Evolutionary conservation across 2,329 filamentous ascomycete genomes (phyloP), one percentile per base, ranked within the genome.

Genomic region (Zymoseptoria crescenta): DNA sequence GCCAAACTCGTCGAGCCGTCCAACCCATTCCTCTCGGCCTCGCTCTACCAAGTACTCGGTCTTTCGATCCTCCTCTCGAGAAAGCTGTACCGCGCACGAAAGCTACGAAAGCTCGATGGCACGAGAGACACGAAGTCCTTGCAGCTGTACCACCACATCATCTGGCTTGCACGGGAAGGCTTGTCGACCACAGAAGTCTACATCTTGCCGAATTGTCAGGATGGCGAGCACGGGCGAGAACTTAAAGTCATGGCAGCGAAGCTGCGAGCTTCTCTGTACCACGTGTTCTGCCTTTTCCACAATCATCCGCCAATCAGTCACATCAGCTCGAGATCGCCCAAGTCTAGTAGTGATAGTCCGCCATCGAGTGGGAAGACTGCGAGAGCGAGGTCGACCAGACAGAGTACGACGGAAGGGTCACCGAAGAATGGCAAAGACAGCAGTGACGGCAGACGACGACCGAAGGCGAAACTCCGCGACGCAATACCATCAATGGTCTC

Each of bases 231-330:
- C 86, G 75, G 85, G 80, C 69, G 75, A 16, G 92, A 96, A 73
- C 84, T 96, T 59, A 92, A 91, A 70, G 92, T 97, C 51, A 81
- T 99, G 63, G 87, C 89, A 20, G 90, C 91, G 72, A 99, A 97
- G 75, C 81, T 99, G 13, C 87, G 91, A 61, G 94, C 94, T 16
- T 96, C 91, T 20, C 96, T 97, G 72, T 94, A 95, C 68, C 93
- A 99, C 76, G 91, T 99, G 65, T 96, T 96, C 73, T 94, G 96
- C 56, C 82, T 97, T 10, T 97, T 96, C 71, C 91, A 96, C 77
- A 96, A 96, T 74, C 85, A 90, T 56, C 93, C 93, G 0, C 81
- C 87, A 0, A 83, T 96, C 58, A 87, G 86, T 51, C 78, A 81
- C 41, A 62, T 72, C 35, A 80, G 84, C 48, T 61, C 65, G 16